Evolutionary conservation across 2,329 filamentous ascomycete species (phyloP).

Genomic region (Scopulariopsis brevicaulis): DNA sequence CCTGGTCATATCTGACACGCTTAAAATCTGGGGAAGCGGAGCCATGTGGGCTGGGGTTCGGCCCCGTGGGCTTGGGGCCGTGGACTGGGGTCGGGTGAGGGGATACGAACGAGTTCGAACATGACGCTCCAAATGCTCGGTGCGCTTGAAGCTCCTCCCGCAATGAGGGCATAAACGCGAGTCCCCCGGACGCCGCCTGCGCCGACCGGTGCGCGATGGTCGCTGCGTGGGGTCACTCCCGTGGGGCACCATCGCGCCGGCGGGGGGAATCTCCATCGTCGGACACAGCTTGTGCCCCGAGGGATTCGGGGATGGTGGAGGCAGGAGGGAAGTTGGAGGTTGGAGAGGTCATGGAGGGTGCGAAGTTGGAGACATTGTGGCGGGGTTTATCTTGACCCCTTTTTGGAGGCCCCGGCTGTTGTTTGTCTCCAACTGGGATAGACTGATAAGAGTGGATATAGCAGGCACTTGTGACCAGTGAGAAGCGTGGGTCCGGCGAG

Average conservation of each 20-base stretch:
- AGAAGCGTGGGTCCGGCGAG: neutral
- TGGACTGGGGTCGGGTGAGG: neutral
- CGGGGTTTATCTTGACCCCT: neutral
- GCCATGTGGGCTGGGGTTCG: neutral
- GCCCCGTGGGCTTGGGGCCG: neutral
- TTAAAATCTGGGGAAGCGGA: neutral
- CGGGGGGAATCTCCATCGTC: neutral
- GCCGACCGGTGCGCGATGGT: constrained; percentile 2
- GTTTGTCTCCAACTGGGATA: neutral
- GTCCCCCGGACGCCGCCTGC: constrained; percentile 7
- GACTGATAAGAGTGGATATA: neutral
- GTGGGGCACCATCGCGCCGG: neutral
- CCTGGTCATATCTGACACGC: neutral
- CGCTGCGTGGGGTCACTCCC: constrained; percentile 1
- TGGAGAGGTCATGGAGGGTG: neutral
- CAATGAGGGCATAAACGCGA: constrained; percentile 25
- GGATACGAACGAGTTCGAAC: constrained; percentile 29
- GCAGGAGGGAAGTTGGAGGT: neutral
- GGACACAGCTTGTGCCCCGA: neutral
- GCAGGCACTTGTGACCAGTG: neutral
- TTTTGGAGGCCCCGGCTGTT: neutral
- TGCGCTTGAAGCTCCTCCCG: constrained; percentile 29
- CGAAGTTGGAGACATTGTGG: neutral
- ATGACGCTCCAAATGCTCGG: constrained; percentile 33
- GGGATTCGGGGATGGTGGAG: neutral